Evolutionary conservation across 306 rosid genomes (phyloP).

Genomic region (Dalbergia oliveri): DNA sequence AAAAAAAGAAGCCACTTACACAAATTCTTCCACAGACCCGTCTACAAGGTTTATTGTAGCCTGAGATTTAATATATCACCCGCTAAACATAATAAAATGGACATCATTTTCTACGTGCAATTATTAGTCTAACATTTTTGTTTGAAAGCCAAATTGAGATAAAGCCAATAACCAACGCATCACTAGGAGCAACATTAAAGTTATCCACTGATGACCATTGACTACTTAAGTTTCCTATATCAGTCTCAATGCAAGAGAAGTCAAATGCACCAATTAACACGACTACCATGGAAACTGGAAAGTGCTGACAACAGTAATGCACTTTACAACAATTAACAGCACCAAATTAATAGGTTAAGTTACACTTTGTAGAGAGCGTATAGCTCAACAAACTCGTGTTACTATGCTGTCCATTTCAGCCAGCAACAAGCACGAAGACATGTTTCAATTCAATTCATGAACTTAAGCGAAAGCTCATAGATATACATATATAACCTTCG

Average conservation of each 20-base stretch:
- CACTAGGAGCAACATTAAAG: not conserved
- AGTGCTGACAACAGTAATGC: not conserved
- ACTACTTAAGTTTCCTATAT: not conserved
- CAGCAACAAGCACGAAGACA: too few relatives aligned
- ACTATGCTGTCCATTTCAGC: too few relatives aligned
- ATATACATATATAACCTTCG: too few relatives aligned
- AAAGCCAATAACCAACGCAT: not conserved
- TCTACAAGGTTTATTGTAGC: not conserved
- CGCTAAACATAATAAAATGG: not conserved
- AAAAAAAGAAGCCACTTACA: conserved; percentile 14
- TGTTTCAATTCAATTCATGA: too few relatives aligned
- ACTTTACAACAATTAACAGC: not conserved
- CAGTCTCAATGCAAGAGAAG: not conserved
- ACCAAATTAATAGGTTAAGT: too few relatives aligned
- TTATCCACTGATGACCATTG: not conserved
- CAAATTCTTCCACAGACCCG: not conserved
- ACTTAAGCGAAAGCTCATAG: too few relatives aligned
- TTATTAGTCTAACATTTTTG: not conserved
- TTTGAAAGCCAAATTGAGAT: conserved; percentile 20
- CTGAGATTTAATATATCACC: not conserved
- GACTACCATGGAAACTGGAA: not conserved
- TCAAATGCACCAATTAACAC: not conserved
- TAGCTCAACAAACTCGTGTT: too few relatives aligned
- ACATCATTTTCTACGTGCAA: not conserved
- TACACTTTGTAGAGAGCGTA: too few relatives aligned